Evolutionary conservation across 192 early-diverging fungal species (phyloP).

Genomic region (Phlyctochytrium planicorne): DNA sequence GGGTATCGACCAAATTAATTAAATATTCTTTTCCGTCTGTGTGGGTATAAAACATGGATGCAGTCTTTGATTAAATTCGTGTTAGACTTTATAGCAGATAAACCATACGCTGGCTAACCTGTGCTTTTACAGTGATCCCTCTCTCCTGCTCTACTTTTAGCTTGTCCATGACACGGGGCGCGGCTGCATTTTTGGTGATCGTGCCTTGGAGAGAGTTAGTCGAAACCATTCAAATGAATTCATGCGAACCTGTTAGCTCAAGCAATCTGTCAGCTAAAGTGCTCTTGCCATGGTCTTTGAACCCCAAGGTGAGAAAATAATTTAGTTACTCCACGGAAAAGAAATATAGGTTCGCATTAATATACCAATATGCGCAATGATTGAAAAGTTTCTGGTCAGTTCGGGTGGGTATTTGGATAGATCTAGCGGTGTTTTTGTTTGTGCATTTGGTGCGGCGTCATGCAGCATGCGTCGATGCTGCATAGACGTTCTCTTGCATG

Average conservation of each 20-base stretch:
- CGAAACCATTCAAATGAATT: not conserved
- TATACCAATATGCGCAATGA: slow-evolving; percentile 51
- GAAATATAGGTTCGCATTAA: no score
- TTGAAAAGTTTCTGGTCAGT: slow-evolving; percentile 83
- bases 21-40: slow-evolving; percentile 74
- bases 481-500: no score
- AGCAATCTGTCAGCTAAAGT: slow-evolving; percentile 91
- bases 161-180: slow-evolving; percentile 94
- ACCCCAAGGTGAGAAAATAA: no score
- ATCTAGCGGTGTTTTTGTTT: slow-evolving; percentile 9
- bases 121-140: slow-evolving; percentile 98
- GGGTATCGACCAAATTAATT: slow-evolving; percentile 95
- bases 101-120: slow-evolving; percentile 37
- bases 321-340: no score
- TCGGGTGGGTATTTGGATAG: slow-evolving; percentile 67
- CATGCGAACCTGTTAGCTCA: slow-evolving; percentile 68
- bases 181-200: slow-evolving; percentile 65
- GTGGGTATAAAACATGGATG: slow-evolving; percentile 90
- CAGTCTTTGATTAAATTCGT: slow-evolving; percentile 66
- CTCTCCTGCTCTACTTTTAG: slow-evolving; percentile 93
- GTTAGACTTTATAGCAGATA: no score
- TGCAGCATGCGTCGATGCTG: no score
- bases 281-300: slow-evolving; percentile 46
- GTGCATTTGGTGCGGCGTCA: not conserved
- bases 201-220: slow-evolving; percentile 41